These are phyloP conservation scores for Biscogniauxia sp. DNA, from an alignment of 2,329 filamentous ascomycete genomes.

Conservation along the genomic window DNA sequence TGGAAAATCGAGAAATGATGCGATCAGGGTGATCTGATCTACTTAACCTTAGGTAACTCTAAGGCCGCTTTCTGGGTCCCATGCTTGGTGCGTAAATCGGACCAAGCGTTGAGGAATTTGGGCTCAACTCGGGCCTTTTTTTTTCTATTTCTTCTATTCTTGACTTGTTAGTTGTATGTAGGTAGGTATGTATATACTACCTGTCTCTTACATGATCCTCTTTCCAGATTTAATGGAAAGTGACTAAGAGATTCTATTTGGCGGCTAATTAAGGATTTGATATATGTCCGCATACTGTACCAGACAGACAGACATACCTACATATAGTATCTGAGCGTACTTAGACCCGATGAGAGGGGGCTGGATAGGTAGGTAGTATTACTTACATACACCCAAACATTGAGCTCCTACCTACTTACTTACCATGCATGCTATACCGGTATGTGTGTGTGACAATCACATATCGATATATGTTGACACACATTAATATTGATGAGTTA, in stretches of 20 bases:
- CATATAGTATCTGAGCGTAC: background rate
- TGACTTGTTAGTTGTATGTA: background rate
- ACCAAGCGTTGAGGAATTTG: background rate
- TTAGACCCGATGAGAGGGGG: too few species aligned
- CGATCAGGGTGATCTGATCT: background rate
- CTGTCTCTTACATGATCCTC: background rate
- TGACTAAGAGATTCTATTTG: background rate
- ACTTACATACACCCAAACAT: too few species aligned
- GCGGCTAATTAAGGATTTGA: background rate
- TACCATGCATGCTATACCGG: too few species aligned
- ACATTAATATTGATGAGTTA: too few species aligned
- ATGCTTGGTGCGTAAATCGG: background rate
- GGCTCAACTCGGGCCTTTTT: background rate
- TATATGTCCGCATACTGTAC: background rate
- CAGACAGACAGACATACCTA: background rate
- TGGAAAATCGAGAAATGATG: background rate
- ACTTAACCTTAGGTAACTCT: too few species aligned
- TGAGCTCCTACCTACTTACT: background rate
- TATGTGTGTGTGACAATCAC: background rate
- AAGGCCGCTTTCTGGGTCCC: background rate
- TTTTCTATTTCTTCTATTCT: background rate
- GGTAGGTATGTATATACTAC: too few species aligned
- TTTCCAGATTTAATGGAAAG: background rate
- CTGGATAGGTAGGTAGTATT: too few species aligned
- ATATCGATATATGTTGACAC: too few species aligned